Percentiles rank a stretch among this genome's conserved stretches.
Conservation (phyloP, 2,329 filamentous ascomycete genomes). For the Chrysoporthe deuterocubensis region DNA sequence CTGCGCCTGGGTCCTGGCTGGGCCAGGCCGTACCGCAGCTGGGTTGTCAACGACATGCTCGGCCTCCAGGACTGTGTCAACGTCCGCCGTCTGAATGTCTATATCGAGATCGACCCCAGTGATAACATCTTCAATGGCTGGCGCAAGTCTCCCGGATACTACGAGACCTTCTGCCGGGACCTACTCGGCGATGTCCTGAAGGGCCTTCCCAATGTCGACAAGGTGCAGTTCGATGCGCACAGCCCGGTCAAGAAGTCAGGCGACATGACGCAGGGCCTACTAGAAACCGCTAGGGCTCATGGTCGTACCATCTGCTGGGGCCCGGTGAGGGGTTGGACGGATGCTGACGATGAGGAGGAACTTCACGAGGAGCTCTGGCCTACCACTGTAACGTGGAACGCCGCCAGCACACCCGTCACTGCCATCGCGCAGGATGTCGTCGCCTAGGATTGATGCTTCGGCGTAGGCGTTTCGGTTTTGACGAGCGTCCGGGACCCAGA, state of each 20-base stretch:
- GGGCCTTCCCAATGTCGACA: constrained; percentile 58
- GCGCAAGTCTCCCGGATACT: constrained; percentile 67
- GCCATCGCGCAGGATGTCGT: constrained; percentile 17
- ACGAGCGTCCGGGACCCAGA: background rate
- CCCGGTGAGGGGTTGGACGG: constrained; percentile 67
- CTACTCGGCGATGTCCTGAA: constrained; percentile 62
- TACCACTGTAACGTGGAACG: constrained; percentile 1
- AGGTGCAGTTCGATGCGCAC: constrained; percentile 73
- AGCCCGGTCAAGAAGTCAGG: constrained; percentile 67
- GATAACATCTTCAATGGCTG: constrained; percentile 70
- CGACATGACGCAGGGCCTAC: constrained; percentile 65
- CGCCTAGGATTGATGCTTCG: constrained; percentile 1
- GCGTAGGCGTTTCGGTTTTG: constrained; percentile 5
- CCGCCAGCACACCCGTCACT: background rate
- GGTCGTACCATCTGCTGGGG: constrained; percentile 68
- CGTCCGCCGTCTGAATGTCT: constrained; percentile 65
- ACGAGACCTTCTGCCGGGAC: constrained; percentile 66
- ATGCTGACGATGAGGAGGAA: constrained; percentile 41
- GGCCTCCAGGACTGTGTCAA: constrained; percentile 66
- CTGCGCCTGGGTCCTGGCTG: constrained; percentile 75
- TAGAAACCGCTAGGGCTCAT: constrained; percentile 54
- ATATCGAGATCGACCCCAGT: constrained; percentile 74
- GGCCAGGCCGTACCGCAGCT: constrained; percentile 70
- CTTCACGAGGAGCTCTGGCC: background rate
- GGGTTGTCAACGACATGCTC: constrained; percentile 68